Base-by-base conservation (phyloP, 78 protist genomes). In the Dictyostelium citrinum region DNA sequence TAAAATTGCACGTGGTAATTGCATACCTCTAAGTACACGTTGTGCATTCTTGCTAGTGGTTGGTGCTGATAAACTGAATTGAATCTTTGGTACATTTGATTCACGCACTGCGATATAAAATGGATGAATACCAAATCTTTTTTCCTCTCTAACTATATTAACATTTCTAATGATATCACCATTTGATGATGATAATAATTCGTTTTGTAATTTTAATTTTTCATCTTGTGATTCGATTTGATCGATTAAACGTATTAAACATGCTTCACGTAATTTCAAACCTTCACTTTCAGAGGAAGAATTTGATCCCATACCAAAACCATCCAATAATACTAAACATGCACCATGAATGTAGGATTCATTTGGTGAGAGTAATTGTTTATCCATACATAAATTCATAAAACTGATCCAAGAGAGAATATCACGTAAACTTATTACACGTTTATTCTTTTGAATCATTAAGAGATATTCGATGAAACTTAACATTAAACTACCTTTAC, bases 1-100 rank as follows among this genome's bases (percentile, higher is more conserved):
- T 33, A 98, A 81, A 16, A 98, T 90, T 5, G 99, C 97, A 39
- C 91, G 91, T 35, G 85, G 84, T 74, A 97, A 82, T 43, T 95
- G 97, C 97, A 99, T 29, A 27, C 98, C 99, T 1, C 99, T 85
- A 39, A 99, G 90, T 24, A 99, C 92, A 29, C 99, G 91, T 16
- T 64, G 27, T 0, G 96, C 67, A 96, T 99, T 99, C 67, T 35
- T 20, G 3, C 76, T 20, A 17, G 99, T 91, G 9, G 99, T 99
- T 70, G 99, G 99, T 31, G 99, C 98, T 3, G 11, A 22, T 39
- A 98, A 41, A 67, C 97, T 24, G 94, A 79, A 95, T 39, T 37
- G 22, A 7, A 27, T 17, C 11, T 20, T 27, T 5, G 75, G 6
- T 14, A 39, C 58, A 27, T 41, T 31, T 1, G 17, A 39, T 33